These are phyloP conservation scores for Macadamia integrifolia DNA, from an alignment of 164 flowering plant genomes.

Conservation along the genomic window DNA sequence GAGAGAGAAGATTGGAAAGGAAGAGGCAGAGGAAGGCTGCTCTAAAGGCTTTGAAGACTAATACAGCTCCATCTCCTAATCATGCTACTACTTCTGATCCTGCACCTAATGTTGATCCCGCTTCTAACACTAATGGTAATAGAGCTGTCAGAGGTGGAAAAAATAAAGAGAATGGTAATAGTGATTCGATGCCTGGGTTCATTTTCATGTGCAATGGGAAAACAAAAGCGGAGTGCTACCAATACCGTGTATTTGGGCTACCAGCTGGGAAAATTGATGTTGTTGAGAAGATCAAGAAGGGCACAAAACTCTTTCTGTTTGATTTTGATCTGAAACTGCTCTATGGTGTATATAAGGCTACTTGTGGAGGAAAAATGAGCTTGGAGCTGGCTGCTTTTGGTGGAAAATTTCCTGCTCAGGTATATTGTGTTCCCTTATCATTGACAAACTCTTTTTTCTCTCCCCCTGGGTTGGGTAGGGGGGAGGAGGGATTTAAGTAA, in stretches of 20 bases:
- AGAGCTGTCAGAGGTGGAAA: neutral
- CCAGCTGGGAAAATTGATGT: conserved; percentile 24
- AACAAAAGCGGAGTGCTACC: conserved; percentile 38
- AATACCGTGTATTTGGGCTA: conserved; percentile 36
- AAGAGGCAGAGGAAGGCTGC: conserved; percentile 8
- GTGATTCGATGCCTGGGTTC: conserved; percentile 18
- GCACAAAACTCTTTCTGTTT: conserved; percentile 26
- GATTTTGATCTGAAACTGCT: conserved; percentile 34
- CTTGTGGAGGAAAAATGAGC: conserved; percentile 15
- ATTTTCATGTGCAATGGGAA: conserved; percentile 35
- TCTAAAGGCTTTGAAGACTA: neutral
- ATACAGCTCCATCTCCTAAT: neutral
- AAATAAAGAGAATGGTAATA: neutral
- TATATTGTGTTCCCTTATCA: neutral
- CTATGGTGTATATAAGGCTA: conserved; percentile 31
- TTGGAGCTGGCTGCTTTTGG: conserved; percentile 31
- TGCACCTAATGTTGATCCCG: neutral
- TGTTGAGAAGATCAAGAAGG: conserved; percentile 27
- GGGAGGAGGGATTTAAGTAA: too few species aligned
- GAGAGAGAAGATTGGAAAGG: conserved; percentile 6
- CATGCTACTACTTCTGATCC: neutral
- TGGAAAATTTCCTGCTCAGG: conserved; percentile 40
- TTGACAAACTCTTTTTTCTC: neutral
- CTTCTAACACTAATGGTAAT: conserved; percentile 1
- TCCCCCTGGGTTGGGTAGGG: neutral